Conservation (phyloP, 1,284 basidiomycete species). For the Schizophyllum commune region DNA sequence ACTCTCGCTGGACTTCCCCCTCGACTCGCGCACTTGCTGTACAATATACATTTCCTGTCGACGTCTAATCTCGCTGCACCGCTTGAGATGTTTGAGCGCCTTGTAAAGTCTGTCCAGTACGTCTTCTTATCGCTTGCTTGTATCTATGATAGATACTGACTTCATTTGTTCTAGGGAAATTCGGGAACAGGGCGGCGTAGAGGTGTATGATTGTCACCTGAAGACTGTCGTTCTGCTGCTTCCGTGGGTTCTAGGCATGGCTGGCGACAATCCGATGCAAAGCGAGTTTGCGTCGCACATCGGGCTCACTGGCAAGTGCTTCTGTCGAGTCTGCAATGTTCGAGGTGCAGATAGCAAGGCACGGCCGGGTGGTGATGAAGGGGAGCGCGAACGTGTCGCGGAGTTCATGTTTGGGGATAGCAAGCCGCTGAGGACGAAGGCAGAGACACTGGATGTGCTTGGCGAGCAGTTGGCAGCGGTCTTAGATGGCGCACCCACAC, state of each 20-base stretch:
- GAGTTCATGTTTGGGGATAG: conserved; percentile 8
- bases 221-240: conserved; percentile 25
- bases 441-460: conserved; percentile 14
- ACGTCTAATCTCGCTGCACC: conserved; percentile 30
- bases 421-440: conserved; percentile 7
- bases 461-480: conserved; percentile 13
- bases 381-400: not conserved
- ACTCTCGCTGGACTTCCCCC: conserved; percentile 22
- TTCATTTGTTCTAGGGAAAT: too few relatives aligned
- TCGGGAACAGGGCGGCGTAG: conserved; percentile 17
- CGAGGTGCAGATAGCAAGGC: conserved; percentile 10
- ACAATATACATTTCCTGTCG: conserved; percentile 26
- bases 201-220: conserved; percentile 21
- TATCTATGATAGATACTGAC: too few relatives aligned
- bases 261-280: conserved; percentile 33
- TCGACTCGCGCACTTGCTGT: conserved; percentile 14
- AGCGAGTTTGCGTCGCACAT: conserved; percentile 30
- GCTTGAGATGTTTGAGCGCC: conserved; percentile 30
- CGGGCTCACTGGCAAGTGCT: conserved; percentile 23
- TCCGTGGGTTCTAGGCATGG: conserved; percentile 22
- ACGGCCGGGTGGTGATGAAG: not conserved
- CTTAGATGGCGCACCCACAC: conserved; percentile 3
- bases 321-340: conserved; percentile 24
- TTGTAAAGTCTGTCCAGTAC: conserved; percentile 18
- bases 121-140: too few relatives aligned